Percentiles rank a stretch among this genome's conserved stretches.
Evolutionary conservation across 345 rosid genomes (phyloP).

Genomic region (Citrus australasica): DNA sequence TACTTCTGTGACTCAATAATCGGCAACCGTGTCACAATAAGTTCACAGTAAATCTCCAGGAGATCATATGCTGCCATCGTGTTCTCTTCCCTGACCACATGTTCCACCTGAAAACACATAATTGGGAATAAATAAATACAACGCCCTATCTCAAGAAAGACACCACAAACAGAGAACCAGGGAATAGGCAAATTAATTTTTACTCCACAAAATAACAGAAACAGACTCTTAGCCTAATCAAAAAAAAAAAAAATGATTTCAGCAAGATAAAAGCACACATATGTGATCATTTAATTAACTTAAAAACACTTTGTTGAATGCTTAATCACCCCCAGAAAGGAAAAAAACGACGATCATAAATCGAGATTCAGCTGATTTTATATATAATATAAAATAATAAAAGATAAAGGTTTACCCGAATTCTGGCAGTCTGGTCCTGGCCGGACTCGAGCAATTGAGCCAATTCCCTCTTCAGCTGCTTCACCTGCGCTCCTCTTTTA

Average conservation of each 20-base stretch:
- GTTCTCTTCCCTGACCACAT: conserved; percentile 91
- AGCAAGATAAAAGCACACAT: not conserved
- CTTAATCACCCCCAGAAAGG: not conserved
- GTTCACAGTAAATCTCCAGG: conserved; percentile 75
- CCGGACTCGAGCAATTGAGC: conserved; percentile 82
- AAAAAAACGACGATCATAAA: not conserved
- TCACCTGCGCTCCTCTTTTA: conserved; percentile 60
- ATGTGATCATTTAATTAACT: not conserved
- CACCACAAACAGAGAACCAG: not conserved
- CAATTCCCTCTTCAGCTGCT: conserved; percentile 69
- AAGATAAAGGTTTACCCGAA: conserved; percentile 46
- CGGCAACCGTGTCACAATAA: conserved; percentile 66
- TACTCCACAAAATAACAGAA: not conserved
- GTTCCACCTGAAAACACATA: conserved; percentile 66
- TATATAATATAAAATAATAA: not conserved
- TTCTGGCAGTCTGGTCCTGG: conserved; percentile 74
- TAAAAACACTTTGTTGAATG: not conserved
- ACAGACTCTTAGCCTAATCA: not conserved
- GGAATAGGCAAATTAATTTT: not conserved
- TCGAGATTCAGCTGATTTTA: not conserved
- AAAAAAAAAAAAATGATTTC: not conserved
- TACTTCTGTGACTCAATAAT: conserved; percentile 88
- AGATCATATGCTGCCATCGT: conserved; percentile 79
- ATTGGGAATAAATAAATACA: not conserved
- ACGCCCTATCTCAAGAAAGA: not conserved